phyloP scores from a whole-genome alignment of 148 eudicot genomes.

The Cornus florida region DNA sequence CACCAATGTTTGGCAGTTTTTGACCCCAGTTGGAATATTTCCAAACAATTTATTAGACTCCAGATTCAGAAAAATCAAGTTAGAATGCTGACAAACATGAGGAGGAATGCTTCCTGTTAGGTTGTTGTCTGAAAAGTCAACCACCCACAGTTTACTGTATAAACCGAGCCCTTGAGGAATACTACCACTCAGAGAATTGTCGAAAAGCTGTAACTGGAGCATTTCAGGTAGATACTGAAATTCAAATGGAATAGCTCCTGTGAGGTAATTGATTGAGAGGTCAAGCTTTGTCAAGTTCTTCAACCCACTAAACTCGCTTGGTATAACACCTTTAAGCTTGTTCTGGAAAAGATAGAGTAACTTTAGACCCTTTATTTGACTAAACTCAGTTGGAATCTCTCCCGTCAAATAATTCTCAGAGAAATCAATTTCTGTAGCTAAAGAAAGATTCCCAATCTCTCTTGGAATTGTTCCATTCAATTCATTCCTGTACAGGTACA shows the following conservation, averaged over 20 bases:
- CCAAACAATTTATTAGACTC: conserved; percentile 69
- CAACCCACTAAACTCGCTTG: conserved; percentile 61
- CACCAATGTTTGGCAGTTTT: conserved; percentile 58
- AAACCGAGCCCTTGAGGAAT: conserved; percentile 78
- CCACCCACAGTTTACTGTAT: conserved; percentile 77
- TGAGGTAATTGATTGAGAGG: conserved; percentile 75
- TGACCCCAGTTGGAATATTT: conserved; percentile 65
- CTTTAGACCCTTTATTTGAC: conserved; percentile 53
- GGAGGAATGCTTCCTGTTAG: conserved; percentile 78
- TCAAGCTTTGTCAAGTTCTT: conserved; percentile 73
- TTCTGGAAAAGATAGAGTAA: conserved; percentile 82
- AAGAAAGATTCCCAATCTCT: conserved; percentile 80
- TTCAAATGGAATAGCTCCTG: conserved; percentile 74
- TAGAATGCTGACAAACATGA: conserved; percentile 57
- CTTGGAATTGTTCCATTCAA: conserved; percentile 85
- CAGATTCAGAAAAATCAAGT: conserved; percentile 73
- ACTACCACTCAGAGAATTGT: conserved; percentile 60
- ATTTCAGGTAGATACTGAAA: conserved; percentile 67
- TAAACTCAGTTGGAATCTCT: conserved; percentile 71
- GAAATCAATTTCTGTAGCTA: conserved; percentile 73
- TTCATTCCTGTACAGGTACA: conserved; percentile 75
- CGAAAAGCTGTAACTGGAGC: conserved; percentile 76
- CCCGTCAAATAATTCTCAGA: conserved; percentile 77
- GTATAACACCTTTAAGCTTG: conserved; percentile 69
- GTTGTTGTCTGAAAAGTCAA: conserved; percentile 76